Evolutionary conservation across 306 rosid species (phyloP).

Genomic region (Fragaria ananassa): DNA sequence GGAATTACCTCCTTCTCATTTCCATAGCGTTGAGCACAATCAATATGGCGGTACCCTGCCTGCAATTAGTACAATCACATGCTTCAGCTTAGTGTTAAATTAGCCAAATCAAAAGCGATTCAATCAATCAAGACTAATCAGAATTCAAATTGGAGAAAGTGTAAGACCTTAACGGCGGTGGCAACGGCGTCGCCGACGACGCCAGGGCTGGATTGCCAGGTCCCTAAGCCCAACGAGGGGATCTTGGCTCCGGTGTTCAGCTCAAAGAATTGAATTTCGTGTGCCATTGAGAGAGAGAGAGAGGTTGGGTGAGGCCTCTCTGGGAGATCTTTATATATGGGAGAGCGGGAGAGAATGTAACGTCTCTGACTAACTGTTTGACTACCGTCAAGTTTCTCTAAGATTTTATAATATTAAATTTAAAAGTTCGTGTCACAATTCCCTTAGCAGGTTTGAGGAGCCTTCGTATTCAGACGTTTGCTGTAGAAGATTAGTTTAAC

Average conservation of each 20-base stretch:
- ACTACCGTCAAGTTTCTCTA: background rate
- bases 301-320: background rate
- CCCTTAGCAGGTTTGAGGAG: no score
- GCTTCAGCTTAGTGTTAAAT: background rate
- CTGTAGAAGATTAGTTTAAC: no score
- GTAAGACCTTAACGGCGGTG: conserved; percentile 50
- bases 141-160: background rate
- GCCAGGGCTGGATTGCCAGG: conserved; percentile 65
- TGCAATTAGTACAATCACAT: no score
- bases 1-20: no score
- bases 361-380: background rate
- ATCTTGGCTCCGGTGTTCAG: conserved; percentile 7
- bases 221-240: conserved; percentile 73
- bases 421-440: no score
- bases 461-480: no score
- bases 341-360: background rate
- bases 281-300: conserved; percentile 33
- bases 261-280: conserved; percentile 38
- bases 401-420: no score
- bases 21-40: no score
- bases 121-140: background rate
- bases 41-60: no score
- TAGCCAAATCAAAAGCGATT: no score
- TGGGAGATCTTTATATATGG: background rate
- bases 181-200: conserved; percentile 45